phyloP scores from a whole-genome alignment of 495 filamentous ascomycete species.

The Pyrenula massariospora region DNA sequence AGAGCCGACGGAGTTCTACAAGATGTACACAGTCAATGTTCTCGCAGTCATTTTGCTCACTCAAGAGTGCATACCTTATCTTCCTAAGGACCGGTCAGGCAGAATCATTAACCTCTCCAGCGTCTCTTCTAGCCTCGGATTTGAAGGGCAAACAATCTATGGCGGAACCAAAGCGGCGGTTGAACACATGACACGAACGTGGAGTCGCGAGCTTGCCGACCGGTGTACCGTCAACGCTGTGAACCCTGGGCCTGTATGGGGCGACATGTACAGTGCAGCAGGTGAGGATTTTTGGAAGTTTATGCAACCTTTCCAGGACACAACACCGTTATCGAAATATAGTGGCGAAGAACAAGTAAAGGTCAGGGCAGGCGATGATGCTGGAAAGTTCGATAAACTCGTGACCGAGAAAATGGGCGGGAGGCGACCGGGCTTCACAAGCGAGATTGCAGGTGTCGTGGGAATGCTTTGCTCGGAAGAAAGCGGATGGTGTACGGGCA shows the following conservation, averaged over 20 bases:
- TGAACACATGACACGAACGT: constrained; percentile 87
- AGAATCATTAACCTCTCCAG: constrained; percentile 71
- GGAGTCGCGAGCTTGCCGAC: constrained; percentile 71
- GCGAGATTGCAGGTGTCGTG: constrained; percentile 75
- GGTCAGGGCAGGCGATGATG: constrained; percentile 39
- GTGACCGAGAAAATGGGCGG: constrained; percentile 55
- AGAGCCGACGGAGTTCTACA: constrained; percentile 47
- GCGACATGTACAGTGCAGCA: constrained; percentile 58
- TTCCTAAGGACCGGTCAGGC: constrained; percentile 63
- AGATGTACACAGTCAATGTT: constrained; percentile 73
- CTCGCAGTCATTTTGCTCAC: constrained; percentile 73
- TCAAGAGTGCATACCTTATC: constrained; percentile 55
- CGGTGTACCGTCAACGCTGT: constrained; percentile 73
- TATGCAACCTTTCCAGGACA: constrained; percentile 51
- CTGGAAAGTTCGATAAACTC: constrained; percentile 45
- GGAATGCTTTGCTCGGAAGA: constrained; percentile 73
- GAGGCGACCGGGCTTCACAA: constrained; percentile 50
- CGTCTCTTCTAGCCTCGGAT: constrained; percentile 58
- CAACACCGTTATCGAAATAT: constrained; percentile 49
- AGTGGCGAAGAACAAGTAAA: constrained; percentile 15
- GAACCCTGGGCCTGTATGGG: constrained; percentile 79
- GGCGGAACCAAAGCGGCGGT: constrained; percentile 82
- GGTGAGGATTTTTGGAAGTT: constrained; percentile 40
- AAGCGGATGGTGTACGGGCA: constrained; percentile 69
- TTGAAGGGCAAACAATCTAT: constrained; percentile 63